Percentiles rank a stretch among this genome's conserved stretches.
Conservation (phyloP, 805 yeast species). For the Cyberlindnera meyerae region DNA sequence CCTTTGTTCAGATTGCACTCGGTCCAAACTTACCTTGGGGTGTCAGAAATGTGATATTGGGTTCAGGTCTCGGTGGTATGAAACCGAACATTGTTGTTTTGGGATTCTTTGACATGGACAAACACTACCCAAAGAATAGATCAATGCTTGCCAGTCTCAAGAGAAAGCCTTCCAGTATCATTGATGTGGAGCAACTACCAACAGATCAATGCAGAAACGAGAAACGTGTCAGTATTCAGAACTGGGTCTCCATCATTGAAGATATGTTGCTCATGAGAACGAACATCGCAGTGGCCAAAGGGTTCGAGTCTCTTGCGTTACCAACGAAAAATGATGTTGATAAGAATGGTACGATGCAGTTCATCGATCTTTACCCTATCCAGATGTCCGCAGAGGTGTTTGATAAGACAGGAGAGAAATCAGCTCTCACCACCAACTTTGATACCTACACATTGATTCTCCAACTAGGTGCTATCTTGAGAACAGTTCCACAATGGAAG, state of each 20-base stretch:
- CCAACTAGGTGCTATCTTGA: conserved; percentile 88
- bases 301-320: conserved; percentile 62
- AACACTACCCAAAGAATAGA: conserved; percentile 22
- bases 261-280: conserved; percentile 85
- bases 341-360: conserved; percentile 36
- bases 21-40: conserved; percentile 94
- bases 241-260: conserved; percentile 92
- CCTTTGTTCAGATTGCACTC: conserved; percentile 87
- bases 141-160: conserved; percentile 1
- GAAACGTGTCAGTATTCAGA: conserved; percentile 58
- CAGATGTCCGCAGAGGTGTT: conserved; percentile 88
- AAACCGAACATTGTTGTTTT: conserved; percentile 90
- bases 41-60: conserved; percentile 82
- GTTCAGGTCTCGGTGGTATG: conserved; percentile 99
- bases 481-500: conserved; percentile 93
- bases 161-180: conserved; percentile 14
- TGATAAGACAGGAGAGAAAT: conserved; percentile 56
- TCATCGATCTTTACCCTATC: conserved; percentile 89
- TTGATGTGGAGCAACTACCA: conserved; percentile 49
- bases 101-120: conserved; percentile 73
- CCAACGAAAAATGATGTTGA: conserved; percentile 46
- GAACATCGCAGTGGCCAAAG: conserved; percentile 91
- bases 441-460: conserved; percentile 93
- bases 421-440: conserved; percentile 79
- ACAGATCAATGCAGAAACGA: conserved; percentile 78